These are phyloP conservation scores for Pontederia crassipes DNA, from an alignment of 176 grass and related monocot species.

Conservation along the genomic window DNA sequence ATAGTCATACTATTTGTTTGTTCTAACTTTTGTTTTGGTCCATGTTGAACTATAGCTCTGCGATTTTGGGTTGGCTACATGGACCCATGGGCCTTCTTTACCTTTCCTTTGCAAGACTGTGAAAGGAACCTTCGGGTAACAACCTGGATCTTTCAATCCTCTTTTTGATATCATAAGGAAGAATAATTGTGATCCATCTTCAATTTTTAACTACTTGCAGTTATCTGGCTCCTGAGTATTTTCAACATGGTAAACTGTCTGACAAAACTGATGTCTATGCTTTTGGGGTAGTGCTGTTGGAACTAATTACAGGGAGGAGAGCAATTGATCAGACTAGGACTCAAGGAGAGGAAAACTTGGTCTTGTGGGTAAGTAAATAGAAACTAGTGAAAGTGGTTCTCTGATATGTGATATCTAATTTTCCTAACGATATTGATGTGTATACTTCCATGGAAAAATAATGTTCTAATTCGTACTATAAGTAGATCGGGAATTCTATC, in stretches of 20 bases:
- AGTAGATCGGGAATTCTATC: too few relatives aligned
- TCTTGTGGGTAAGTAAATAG: slow-evolving; percentile 29
- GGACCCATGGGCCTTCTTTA: slow-evolving; percentile 34
- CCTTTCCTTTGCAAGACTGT: slow-evolving; percentile 50
- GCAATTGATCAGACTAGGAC: slow-evolving; percentile 35
- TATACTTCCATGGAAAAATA: too few relatives aligned
- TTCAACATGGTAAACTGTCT: slow-evolving; percentile 45
- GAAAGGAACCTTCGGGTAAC: slow-evolving; percentile 47
- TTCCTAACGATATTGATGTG: too few relatives aligned
- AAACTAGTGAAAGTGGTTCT: neutral
- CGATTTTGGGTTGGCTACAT: slow-evolving; percentile 51
- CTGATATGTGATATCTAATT: too few relatives aligned
- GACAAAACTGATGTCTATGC: slow-evolving; percentile 51
- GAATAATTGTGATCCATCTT: neutral
- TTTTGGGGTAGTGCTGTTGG: slow-evolving; percentile 39
- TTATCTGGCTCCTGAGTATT: slow-evolving; percentile 48
- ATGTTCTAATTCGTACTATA: too few relatives aligned
- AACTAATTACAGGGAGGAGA: slow-evolving; percentile 41
- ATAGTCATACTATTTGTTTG: too few relatives aligned
- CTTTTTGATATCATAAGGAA: slow-evolving; percentile 2
- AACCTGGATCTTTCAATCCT: slow-evolving; percentile 1
- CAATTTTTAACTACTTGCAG: slow-evolving; percentile 9
- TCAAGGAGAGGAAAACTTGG: slow-evolving; percentile 42
- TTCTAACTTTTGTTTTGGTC: too few relatives aligned
- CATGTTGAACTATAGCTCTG: slow-evolving; percentile 22